Conservation (phyloP, 352 stramenopile species). For the Globisporangium rhizosaccharum region DNA sequence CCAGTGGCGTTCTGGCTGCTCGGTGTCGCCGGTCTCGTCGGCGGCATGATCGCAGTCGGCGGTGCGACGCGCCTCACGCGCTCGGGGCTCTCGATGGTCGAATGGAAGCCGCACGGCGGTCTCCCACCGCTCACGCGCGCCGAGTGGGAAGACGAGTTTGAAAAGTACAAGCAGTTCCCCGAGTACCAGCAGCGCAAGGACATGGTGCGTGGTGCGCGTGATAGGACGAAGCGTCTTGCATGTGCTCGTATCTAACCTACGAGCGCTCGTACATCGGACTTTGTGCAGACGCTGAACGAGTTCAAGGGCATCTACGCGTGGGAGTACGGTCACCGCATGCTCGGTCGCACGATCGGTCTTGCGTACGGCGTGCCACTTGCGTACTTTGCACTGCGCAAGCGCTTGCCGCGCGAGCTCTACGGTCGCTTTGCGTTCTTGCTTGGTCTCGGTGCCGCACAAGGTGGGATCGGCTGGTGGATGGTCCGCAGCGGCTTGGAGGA, state of each 20-base stretch:
- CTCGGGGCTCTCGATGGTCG: slow-evolving; percentile 95
- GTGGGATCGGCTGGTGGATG: slow-evolving; percentile 98
- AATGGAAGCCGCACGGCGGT: slow-evolving; percentile 95
- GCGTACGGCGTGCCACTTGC: slow-evolving; percentile 90
- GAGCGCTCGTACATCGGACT: not conserved
- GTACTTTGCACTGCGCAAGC: slow-evolving; percentile 91
- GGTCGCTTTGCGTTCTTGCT: slow-evolving; percentile 59
- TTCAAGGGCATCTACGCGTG: slow-evolving; percentile 98
- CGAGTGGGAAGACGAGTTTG: slow-evolving; percentile 97
- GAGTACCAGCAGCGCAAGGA: slow-evolving; percentile 96
- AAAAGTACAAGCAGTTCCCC: slow-evolving; percentile 97
- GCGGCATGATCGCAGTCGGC: slow-evolving; percentile 96
- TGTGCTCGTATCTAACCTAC: not conserved
- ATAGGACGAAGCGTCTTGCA: not conserved
- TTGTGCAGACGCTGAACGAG: slow-evolving; percentile 91
- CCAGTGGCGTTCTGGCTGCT: slow-evolving; percentile 94
- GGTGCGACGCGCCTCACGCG: slow-evolving; percentile 96
- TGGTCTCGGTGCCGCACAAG: slow-evolving; percentile 60
- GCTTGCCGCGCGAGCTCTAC: slow-evolving; percentile 68
- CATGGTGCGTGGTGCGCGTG: slow-evolving; percentile 62
- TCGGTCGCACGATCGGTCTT: slow-evolving; percentile 92
- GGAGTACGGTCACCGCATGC: slow-evolving; percentile 97
- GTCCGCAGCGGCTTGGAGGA: slow-evolving; percentile 97
- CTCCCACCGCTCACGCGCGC: slow-evolving; percentile 88
- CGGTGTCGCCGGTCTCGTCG: slow-evolving; percentile 91